phyloP scores from a whole-genome alignment of 352 stramenopile genomes.

The Phytophthora nicotianae region DNA sequence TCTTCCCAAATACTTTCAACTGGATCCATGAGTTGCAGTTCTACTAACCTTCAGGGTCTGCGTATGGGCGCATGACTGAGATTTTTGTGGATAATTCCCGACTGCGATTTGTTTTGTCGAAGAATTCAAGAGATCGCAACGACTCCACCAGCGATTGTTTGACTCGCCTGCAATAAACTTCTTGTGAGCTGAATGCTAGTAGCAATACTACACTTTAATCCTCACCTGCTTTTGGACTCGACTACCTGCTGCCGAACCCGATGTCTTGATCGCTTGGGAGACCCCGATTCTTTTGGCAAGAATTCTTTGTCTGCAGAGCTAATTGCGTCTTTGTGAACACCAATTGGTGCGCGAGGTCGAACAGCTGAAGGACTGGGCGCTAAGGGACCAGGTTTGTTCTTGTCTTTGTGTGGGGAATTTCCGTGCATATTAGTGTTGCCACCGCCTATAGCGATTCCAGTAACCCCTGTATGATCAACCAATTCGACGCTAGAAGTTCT shows the following conservation, averaged over 20 bases:
- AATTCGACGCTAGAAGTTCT: slow-evolving; percentile 57
- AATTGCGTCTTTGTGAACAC: slow-evolving; percentile 51
- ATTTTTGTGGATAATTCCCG: slow-evolving; percentile 65
- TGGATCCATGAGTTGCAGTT: background rate
- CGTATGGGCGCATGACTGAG: slow-evolving; percentile 60
- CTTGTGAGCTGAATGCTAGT: background rate
- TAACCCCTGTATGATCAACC: slow-evolving; percentile 39
- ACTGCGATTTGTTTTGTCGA: slow-evolving; percentile 75
- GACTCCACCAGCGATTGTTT: slow-evolving; percentile 79
- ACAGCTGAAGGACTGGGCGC: slow-evolving; percentile 41
- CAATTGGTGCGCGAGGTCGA: slow-evolving; percentile 62
- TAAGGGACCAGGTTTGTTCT: slow-evolving; percentile 29
- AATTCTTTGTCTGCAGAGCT: slow-evolving; percentile 43
- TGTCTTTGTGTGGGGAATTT: slow-evolving; percentile 27
- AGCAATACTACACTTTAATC: background rate
- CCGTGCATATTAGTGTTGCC: slow-evolving; percentile 1
- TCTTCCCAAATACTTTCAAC: background rate
- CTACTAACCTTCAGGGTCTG: slow-evolving; percentile 67
- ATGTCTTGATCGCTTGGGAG: slow-evolving; percentile 54
- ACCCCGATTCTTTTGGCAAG: slow-evolving; percentile 43
- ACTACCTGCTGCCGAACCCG: slow-evolving; percentile 34
- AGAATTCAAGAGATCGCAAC: slow-evolving; percentile 72
- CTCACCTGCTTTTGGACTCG: slow-evolving; percentile 46
- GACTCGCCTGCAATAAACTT: slow-evolving; percentile 40
- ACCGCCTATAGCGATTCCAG: background rate